Evolutionary conservation across 2,329 filamentous ascomycete species (phyloP), one percentile per base, ranked within the genome.

Genomic region (Plectosphaerella sp.): DNA sequence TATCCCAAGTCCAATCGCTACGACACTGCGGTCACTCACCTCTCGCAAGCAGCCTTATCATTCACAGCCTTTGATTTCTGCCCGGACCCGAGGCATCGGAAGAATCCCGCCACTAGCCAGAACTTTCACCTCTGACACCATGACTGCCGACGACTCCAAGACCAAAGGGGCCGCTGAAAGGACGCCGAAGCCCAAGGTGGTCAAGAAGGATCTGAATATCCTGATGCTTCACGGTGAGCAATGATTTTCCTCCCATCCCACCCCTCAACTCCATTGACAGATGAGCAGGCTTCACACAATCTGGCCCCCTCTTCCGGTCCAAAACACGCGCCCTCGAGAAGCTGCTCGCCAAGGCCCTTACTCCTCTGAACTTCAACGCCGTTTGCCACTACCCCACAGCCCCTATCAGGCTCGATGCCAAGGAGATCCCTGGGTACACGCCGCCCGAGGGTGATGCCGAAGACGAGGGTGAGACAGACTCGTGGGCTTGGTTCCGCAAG

Each of bases 281-380:
- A 15, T 4, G 10, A 37, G 11, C 52, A 86, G 88, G 93, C 69
- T 97, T 86, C 80, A 96, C 93, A 8, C 93, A 97, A 76, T 95
- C 89, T 25, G 91, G 92, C 4, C 71, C 86, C 4, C 76, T 91
- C 57, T 97, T 97, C 80, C 87, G 84, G 66, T 82, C 87, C 68
- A 97, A 97, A 74, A 95, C 90, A 45, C 89, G 91, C 67, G 90
- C 90, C 11, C 77, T 97, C 1, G 84, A 91, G 61, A 96, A 97
- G 69, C 76, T 86, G 50, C 80, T 97, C 52, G 69, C 76, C 55
- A 96, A 96, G 65, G 73, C 83, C 25, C 87, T 97, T 57, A 70
- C 79, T 2, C 79, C 85, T 45, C 71, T 80, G 51, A 73, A 75
- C 59, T 66, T 82, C 61, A 76, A 66, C 50, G 78, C 75, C 57